A percentile compares a stretch with the other conserved stretches of the same genome.
Conservation (phyloP, 305 asterid species). For the Salvia sclarea region DNA sequence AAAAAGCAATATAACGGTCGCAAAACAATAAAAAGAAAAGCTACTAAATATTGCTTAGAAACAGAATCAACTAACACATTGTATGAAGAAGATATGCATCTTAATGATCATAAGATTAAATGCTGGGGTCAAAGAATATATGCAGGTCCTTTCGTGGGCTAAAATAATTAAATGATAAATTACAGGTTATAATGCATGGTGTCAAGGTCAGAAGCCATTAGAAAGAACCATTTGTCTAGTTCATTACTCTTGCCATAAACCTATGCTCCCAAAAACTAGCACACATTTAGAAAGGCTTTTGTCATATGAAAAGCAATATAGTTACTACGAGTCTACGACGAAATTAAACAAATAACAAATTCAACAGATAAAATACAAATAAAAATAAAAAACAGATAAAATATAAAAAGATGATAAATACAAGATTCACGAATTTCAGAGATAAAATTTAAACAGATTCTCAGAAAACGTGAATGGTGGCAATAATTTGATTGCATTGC, state of each 20-base stretch:
- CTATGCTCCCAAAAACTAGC: not conserved
- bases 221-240: constrained; percentile 1
- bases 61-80: not conserved
- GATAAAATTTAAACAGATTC: not conserved
- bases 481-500: not conserved
- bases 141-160: not conserved
- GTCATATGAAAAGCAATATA: not conserved
- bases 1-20: not conserved
- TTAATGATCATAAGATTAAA: not conserved
- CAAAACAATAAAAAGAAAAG: constrained; percentile 6
- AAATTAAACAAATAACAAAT: constrained; percentile 14
- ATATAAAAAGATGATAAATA: not conserved
- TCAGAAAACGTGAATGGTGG: not conserved
- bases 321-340: too few relatives aligned
- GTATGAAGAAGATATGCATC: not conserved
- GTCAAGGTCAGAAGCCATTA: not conserved
- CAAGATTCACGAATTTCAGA: not conserved
- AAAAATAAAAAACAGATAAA: not conserved
- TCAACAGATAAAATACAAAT: not conserved
- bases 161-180: not conserved
- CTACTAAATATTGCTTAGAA: not conserved
- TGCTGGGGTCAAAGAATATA: not conserved
- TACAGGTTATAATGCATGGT: not conserved
- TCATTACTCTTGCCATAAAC: constrained; percentile 5
- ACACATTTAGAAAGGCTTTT: not conserved